These are phyloP conservation scores for Aspergillus versicolor DNA, from an alignment of 2,329 filamentous ascomycete genomes.

Conservation along the genomic window DNA sequence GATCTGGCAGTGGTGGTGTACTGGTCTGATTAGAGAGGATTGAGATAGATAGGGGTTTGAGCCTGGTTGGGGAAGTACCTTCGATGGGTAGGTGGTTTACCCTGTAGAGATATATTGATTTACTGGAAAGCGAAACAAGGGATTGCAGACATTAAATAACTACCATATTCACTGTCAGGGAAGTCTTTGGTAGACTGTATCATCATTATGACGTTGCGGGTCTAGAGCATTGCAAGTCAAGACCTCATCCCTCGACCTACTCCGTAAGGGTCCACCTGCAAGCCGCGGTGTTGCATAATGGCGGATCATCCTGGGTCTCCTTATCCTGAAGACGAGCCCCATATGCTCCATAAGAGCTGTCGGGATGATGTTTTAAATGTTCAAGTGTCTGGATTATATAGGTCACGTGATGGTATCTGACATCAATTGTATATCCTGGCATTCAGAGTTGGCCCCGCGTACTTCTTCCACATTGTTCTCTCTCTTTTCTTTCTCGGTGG, in stretches of 20 bases:
- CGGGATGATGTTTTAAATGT: not conserved
- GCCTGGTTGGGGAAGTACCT: not conserved
- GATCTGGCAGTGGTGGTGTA: not conserved
- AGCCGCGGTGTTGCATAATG: not conserved
- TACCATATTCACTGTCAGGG: not conserved
- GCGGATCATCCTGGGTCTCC: not conserved
- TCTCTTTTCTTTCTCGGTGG: not conserved
- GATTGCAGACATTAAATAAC: not conserved
- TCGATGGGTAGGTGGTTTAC: not conserved
- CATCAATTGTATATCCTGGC: not conserved
- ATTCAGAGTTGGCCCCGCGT: not conserved
- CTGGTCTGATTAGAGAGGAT: too few relatives aligned
- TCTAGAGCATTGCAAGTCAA: not conserved
- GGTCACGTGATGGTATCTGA: conserved; percentile 7
- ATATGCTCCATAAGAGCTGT: not conserved
- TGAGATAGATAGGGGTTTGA: not conserved
- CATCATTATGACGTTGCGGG: conserved; percentile 15
- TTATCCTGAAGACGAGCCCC: not conserved
- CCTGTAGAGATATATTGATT: not conserved
- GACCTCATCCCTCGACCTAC: not conserved
- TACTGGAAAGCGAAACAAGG: not conserved
- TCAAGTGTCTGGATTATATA: conserved; percentile 5
- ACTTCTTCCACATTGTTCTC: not conserved
- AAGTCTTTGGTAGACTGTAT: not conserved
- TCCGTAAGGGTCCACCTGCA: not conserved